A percentile compares a stretch with the other conserved stretches of the same genome.
Conservation (phyloP, 140 eudicot species). For the Bidens hawaiensis region DNA sequence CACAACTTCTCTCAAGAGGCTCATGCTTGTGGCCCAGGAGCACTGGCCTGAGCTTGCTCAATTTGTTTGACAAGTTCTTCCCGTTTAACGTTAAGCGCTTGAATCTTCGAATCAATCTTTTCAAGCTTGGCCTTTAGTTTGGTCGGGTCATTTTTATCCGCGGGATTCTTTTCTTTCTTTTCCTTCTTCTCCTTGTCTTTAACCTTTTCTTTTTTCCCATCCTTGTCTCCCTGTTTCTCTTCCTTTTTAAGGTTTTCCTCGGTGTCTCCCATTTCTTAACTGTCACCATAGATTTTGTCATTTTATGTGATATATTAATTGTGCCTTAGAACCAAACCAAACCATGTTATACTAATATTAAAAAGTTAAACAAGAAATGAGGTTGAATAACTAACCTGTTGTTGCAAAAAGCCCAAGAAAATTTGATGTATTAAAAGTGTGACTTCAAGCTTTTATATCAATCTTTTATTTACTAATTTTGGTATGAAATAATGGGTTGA, state of each 20-base stretch:
- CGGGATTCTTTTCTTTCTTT: conserved; percentile 60
- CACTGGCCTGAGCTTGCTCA: conserved; percentile 32
- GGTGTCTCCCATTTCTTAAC: conserved; percentile 49
- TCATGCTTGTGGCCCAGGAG: conserved; percentile 9
- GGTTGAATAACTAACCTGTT: conserved; percentile 5
- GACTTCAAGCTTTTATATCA: conserved; percentile 7
- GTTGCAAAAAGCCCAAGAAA: neutral
- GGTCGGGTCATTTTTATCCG: conserved; percentile 52
- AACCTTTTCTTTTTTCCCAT: conserved; percentile 32
- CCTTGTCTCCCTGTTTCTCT: conserved; percentile 37
- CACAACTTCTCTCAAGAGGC: conserved; percentile 7
- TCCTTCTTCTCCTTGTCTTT: conserved; percentile 59
- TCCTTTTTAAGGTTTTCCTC: conserved; percentile 45
- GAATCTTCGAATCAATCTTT: conserved; percentile 54
- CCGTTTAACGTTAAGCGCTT: conserved; percentile 37
- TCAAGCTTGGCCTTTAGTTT: conserved; percentile 60
- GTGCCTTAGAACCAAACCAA: neutral
- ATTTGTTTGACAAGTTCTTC: conserved; percentile 51
- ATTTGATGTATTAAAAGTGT: neutral
- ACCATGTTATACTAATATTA: neutral
- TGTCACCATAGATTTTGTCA: too few relatives aligned
- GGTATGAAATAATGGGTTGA: conserved; percentile 18
- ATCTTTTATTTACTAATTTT: conserved; percentile 18
- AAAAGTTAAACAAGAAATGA: neutral
- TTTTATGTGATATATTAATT: neutral